Evolutionary conservation across 2,329 filamentous ascomycete genomes (phyloP), one percentile per base, ranked within the genome.

Genomic region (Drechslerella stenobrocha): DNA sequence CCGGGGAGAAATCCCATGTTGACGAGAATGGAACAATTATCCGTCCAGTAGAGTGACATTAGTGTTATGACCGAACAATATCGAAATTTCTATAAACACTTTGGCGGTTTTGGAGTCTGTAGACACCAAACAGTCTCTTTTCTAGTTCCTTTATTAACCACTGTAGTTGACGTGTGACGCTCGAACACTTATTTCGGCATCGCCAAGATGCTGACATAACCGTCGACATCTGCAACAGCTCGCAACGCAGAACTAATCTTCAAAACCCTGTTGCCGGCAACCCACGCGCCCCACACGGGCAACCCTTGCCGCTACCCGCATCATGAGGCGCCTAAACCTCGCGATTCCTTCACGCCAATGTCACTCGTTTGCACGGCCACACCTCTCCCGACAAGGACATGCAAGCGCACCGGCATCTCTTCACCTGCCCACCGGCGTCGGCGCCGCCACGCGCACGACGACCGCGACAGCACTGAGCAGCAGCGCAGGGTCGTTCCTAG

Each of bases 401-500:
- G 28, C 44, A 7, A 30, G 4, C 8, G 46, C 34, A 5, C 34
- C 37, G 22, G 22, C 15, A 42, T 42, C n/a, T n/a, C n/a, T n/a
- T 65, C 74, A 9, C 42, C 60, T 26, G 2, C 57, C 73, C 5
- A 75, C 76, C 0, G 70, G 79, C 3, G 74, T 75, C 0, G 72
- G 11, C 3, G 34, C 18, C 3, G 15, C 15, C 37, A 5, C 13
- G 18, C 15, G 37, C 37, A 18, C 13, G 8, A 4, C 34, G 37
- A 20, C 13, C 2, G 37, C 11, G 28, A 30, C 5, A 5, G 28
- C 28, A 11, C n/a, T n/a, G n/a, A n/a, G n/a, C n/a, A n/a, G n/a
- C n/a, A n/a, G n/a, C n/a, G n/a, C n/a, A n/a, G n/a, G n/a, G n/a
- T n/a, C n/a, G n/a, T n/a, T n/a, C n/a, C n/a, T n/a, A n/a, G n/a